phyloP scores from a whole-genome alignment of 2,329 filamentous ascomycete species.

The Zasmidium angulare region DNA sequence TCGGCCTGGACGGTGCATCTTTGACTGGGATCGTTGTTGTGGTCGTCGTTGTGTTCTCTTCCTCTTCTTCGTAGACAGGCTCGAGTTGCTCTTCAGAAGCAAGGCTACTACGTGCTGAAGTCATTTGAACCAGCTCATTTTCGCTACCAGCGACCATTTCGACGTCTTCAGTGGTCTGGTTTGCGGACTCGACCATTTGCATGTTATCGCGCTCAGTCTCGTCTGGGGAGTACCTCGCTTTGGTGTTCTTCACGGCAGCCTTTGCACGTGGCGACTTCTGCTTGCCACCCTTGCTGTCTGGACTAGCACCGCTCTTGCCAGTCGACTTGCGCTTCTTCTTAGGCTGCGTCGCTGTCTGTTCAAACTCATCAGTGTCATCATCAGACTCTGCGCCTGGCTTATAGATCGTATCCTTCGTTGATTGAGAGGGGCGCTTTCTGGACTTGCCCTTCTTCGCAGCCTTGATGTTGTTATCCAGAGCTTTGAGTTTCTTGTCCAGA shows the following conservation, averaged over 20 bases:
- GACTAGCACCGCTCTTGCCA: conserved; percentile 17
- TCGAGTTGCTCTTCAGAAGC: conserved; percentile 30
- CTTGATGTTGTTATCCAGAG: conserved; percentile 26
- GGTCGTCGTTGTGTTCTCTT: conserved; percentile 20
- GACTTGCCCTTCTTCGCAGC: conserved; percentile 25
- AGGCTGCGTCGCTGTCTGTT: not conserved
- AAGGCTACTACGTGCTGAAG: conserved; percentile 18
- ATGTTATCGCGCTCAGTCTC: conserved; percentile 2
- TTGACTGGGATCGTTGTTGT: conserved; percentile 24
- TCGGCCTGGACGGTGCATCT: conserved; percentile 28
- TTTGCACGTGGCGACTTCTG: conserved; percentile 19
- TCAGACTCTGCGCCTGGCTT: not conserved
- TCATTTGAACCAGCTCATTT: conserved; percentile 21
- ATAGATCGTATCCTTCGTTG: not conserved
- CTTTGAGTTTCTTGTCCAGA: conserved; percentile 33
- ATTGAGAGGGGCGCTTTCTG: conserved; percentile 41
- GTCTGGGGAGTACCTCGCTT: not conserved
- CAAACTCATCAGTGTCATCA: too few species aligned
- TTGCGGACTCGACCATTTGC: not conserved
- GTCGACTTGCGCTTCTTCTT: not conserved
- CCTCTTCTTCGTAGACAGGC: conserved; percentile 37
- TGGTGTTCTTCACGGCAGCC: conserved; percentile 9
- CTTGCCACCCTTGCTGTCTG: conserved; percentile 12
- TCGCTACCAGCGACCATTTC: conserved; percentile 26
- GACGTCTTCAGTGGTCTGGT: conserved; percentile 11